Base-by-base conservation (phyloP, 345 rosid species). In the Populus tremula region DNA sequence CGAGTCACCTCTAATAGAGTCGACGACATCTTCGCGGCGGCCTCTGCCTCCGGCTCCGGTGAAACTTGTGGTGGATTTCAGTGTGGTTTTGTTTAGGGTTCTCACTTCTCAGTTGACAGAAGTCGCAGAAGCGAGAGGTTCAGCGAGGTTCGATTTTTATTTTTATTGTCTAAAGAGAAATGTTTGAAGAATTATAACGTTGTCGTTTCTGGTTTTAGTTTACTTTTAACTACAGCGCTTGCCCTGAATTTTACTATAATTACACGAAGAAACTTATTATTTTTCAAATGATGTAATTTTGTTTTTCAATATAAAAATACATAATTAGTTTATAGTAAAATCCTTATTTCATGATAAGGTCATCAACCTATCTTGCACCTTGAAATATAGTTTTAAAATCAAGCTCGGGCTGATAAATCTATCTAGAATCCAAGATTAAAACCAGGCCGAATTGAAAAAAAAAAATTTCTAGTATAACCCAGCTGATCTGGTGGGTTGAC, bases 1-100 rank as follows among this genome's bases (percentile, higher is more conserved):
- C 99, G 93, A 49, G 97, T 92, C 79, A 84, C 85, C 89, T 92
- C 99, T 72, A 96, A 87, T 63, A 94, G 88, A 43, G 98, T 94
- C 78, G 99, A 92, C 63, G 98, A 92, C 99, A 96, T 96, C 25
- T 54, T 17, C 63, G 9, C 14, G 12, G 23, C 20, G 29, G 53
- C 20, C 72, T 36, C 71, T 35, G 43, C 66, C 63, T 66, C 71
- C 36, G 47, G 23, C 69, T 64, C 38, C 49, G 21, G 38, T 17
- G 10, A 18, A 62, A 18, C n/a, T 38, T 17, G 35, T 13, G 18
- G 50, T 33, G 62, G 65, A 43, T 67, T 66, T 11, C 23, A 36
- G 56, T 67, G 78, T 41, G n/a, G 45, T 20, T 20, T n/a, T 21
- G 14, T 1, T 43, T 67, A 76, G 72, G 72, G 71, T 66, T 66